A percentile compares a stretch with the other conserved stretches of the same genome.
These are phyloP conservation scores for Isatis lusitanica DNA, from an alignment of 441 rosid species.

Conservation along the genomic window DNA sequence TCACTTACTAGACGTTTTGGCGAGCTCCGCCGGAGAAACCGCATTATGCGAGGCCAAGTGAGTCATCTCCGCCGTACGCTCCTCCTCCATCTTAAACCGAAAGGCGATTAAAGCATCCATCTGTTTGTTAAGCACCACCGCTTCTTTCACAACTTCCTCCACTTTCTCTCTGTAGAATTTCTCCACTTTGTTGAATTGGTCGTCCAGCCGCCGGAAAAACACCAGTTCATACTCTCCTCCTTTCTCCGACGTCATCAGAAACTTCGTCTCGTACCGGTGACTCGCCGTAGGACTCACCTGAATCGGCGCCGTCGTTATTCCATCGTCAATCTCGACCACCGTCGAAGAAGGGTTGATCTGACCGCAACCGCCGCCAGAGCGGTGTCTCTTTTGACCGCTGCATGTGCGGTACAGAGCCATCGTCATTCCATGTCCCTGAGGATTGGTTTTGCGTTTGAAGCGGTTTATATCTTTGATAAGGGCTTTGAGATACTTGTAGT, in stretches of 20 bases:
- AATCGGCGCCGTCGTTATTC: conserved; percentile 33
- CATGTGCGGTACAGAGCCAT: conserved; percentile 46
- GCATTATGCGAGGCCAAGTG: conserved; percentile 50
- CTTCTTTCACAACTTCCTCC: conserved; percentile 53
- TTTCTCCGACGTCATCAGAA: conserved; percentile 41
- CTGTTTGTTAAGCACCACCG: conserved; percentile 47
- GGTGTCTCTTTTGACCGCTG: conserved; percentile 38
- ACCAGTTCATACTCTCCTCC: conserved; percentile 61
- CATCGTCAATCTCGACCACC: conserved; percentile 37
- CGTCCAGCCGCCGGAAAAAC: conserved; percentile 59
- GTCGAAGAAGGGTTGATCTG: conserved; percentile 5
- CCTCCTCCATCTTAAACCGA: conserved; percentile 56
- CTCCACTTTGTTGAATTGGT: conserved; percentile 54
- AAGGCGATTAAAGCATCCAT: conserved; percentile 70
- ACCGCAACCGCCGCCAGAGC: background rate
- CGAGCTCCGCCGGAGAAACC: conserved; percentile 39
- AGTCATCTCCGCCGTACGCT: conserved; percentile 43
- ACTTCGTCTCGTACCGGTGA: conserved; percentile 42
- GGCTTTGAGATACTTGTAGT: conserved; percentile 52
- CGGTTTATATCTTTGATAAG: conserved; percentile 48
- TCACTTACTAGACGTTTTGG: conserved; percentile 41
- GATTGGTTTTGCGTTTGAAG: conserved; percentile 37
- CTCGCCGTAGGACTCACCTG: conserved; percentile 38
- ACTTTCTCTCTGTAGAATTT: conserved; percentile 51
- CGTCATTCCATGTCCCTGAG: conserved; percentile 14